These are phyloP conservation scores for Hyaloscypha variabilis DNA, from an alignment of 495 filamentous ascomycete species.

Conservation along the genomic window DNA sequence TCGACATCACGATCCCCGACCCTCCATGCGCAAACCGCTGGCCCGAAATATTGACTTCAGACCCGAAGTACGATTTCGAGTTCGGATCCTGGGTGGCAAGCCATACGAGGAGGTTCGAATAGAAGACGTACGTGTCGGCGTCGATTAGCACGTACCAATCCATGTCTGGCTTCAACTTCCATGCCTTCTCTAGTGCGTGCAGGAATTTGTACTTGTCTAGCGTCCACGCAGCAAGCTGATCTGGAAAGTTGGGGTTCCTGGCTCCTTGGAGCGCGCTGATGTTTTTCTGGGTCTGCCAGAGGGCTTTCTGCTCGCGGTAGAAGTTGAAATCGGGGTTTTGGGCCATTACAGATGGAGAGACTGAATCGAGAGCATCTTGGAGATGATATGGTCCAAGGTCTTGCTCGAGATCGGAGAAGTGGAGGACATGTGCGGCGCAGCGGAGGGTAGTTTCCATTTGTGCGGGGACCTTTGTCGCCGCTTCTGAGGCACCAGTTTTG, in stretches of 20 bases:
- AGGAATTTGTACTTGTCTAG: constrained; percentile 52
- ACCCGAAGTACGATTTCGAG: constrained; percentile 38
- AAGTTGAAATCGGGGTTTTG: constrained; percentile 55
- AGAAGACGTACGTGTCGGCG: constrained; percentile 68
- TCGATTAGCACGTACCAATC: constrained; percentile 75
- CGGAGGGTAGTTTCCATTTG: constrained; percentile 55
- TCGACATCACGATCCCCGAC: constrained; percentile 53
- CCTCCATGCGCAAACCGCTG: constrained; percentile 58
- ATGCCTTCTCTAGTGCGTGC: constrained; percentile 47
- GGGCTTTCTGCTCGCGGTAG: constrained; percentile 48
- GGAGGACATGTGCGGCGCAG: constrained; percentile 52
- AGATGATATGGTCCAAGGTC: constrained; percentile 34
- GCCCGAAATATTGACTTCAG: constrained; percentile 40
- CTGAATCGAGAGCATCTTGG: constrained; percentile 42
- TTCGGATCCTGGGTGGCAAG: constrained; percentile 43
- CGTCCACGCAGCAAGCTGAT: constrained; percentile 35
- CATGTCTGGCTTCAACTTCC: constrained; percentile 45
- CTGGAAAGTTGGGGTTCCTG: neutral
- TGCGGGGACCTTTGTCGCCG: constrained; percentile 52
- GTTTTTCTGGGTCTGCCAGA: constrained; percentile 3
- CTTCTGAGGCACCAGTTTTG: constrained; percentile 61
- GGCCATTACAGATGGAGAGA: constrained; percentile 36
- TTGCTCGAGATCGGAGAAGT: constrained; percentile 62
- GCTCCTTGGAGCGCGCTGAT: neutral
- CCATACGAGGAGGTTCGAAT: constrained; percentile 63